phyloP scores from a whole-genome alignment of 495 filamentous ascomycete species.

The Podospora sp. region DNA sequence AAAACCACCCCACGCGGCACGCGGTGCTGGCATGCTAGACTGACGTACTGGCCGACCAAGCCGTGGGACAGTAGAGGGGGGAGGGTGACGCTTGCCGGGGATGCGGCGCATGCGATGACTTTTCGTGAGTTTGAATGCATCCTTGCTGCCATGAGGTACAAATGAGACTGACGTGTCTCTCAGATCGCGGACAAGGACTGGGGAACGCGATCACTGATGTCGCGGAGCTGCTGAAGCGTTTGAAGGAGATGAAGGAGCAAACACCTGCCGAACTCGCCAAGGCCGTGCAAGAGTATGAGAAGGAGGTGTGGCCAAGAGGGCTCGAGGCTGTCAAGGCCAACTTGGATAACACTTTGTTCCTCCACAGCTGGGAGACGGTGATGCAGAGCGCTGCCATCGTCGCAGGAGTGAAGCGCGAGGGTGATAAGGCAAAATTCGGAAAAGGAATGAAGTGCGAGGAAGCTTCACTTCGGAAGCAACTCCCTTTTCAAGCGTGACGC shows the following conservation, averaged over 20 bases:
- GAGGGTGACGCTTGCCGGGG: constrained; percentile 51
- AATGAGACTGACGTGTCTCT: no score
- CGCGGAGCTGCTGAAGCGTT: constrained; percentile 33
- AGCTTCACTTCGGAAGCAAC: no score
- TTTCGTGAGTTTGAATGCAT: constrained; percentile 32
- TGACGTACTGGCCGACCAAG: constrained; percentile 36
- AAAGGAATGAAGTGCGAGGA: no score
- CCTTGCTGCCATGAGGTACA: no score
- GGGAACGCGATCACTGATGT: constrained; percentile 53
- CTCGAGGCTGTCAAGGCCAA: constrained; percentile 34
- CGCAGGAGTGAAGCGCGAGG: background rate
- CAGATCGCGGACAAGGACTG: constrained; percentile 53
- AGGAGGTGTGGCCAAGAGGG: constrained; percentile 38
- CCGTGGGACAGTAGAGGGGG: constrained; percentile 46
- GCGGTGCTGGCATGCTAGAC: constrained; percentile 22
- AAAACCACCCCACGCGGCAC: constrained; percentile 24
- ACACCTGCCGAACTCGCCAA: constrained; percentile 27
- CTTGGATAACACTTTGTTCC: constrained; percentile 34
- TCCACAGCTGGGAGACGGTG: constrained; percentile 43
- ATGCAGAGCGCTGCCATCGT: constrained; percentile 17
- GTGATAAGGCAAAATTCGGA: background rate
- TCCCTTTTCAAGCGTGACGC: no score
- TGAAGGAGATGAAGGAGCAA: constrained; percentile 30
- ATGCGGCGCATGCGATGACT: constrained; percentile 57
- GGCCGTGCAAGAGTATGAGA: constrained; percentile 37